These are phyloP conservation scores for Phytopythium boreale DNA, from an alignment of 352 stramenopile species.

Conservation along the genomic window DNA sequence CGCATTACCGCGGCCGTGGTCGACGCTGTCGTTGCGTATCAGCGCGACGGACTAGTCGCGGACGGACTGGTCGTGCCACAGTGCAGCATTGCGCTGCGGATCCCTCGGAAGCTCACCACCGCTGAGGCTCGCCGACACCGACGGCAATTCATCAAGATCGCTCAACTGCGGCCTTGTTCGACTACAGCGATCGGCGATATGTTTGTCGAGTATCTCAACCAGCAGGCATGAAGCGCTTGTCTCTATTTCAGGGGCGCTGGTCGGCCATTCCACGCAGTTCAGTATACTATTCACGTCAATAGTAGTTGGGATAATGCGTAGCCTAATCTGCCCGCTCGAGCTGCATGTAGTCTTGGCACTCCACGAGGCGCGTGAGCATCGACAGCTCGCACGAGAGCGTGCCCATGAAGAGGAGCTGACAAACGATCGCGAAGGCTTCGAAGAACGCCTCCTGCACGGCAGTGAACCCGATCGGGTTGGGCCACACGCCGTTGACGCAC, in stretches of 20 bases:
- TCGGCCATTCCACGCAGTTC: too few species aligned
- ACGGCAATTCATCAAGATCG: slow-evolving; percentile 82
- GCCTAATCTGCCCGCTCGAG: slow-evolving; percentile 53
- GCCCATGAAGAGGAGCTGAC: slow-evolving; percentile 86
- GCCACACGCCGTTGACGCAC: slow-evolving; percentile 77
- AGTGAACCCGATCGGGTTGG: slow-evolving; percentile 78
- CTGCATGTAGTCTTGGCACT: slow-evolving; percentile 58
- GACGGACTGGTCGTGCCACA: slow-evolving; percentile 40
- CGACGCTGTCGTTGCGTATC: slow-evolving; percentile 52
- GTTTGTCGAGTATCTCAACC: slow-evolving; percentile 79
- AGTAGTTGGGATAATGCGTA: not conserved
- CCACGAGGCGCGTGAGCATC: slow-evolving; percentile 51
- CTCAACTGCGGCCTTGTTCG: slow-evolving; percentile 51
- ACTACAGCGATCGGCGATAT: slow-evolving; percentile 49
- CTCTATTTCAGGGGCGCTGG: not conserved
- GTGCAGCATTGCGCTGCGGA: not conserved
- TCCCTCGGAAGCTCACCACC: slow-evolving; percentile 51
- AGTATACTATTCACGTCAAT: not conserved
- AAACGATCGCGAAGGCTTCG: slow-evolving; percentile 81
- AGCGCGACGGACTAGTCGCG: slow-evolving; percentile 59
- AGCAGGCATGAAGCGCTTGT: slow-evolving; percentile 40
- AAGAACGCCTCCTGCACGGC: slow-evolving; percentile 81
- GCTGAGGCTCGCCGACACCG: slow-evolving; percentile 66
- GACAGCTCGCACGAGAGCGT: slow-evolving; percentile 76
- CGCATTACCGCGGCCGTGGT: slow-evolving; percentile 51